Conservation (phyloP, 495 filamentous ascomycete species). For the Stereocaulon alpinum region DNA sequence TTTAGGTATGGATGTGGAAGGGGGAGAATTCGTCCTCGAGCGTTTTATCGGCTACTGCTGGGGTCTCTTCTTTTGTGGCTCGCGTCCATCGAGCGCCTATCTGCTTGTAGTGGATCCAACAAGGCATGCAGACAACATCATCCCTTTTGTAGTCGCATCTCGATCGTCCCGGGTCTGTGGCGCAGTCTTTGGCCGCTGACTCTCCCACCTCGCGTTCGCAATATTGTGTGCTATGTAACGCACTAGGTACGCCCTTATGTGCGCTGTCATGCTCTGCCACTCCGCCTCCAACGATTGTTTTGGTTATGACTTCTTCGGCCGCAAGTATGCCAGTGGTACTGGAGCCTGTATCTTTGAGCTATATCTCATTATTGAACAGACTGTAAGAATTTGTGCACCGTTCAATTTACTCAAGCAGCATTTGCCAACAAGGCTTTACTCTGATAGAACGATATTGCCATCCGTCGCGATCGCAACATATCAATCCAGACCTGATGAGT, state of each 20-base stretch:
- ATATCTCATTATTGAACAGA: too few relatives aligned
- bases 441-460: neutral
- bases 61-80: neutral
- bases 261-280: too few relatives aligned
- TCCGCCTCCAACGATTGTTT: too few relatives aligned
- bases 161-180: neutral
- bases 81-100: neutral
- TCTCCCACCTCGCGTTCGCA: too few relatives aligned
- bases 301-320: too few relatives aligned
- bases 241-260: too few relatives aligned
- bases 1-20: neutral
- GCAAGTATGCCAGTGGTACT: too few relatives aligned
- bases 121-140: neutral
- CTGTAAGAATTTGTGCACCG: too few relatives aligned
- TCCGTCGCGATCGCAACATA: neutral
- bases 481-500: neutral
- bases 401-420: too few relatives aligned
- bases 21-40: neutral
- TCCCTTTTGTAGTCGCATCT: neutral
- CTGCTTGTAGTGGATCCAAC: neutral
- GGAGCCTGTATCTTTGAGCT: too few relatives aligned
- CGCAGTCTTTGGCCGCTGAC: neutral
- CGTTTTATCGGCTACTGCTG: neutral
- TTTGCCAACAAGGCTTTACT: too few relatives aligned
- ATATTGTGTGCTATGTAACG: neutral